Base-by-base conservation (phyloP, 192 early-diverging fungal species). In the Pilaira anomala region DNA sequence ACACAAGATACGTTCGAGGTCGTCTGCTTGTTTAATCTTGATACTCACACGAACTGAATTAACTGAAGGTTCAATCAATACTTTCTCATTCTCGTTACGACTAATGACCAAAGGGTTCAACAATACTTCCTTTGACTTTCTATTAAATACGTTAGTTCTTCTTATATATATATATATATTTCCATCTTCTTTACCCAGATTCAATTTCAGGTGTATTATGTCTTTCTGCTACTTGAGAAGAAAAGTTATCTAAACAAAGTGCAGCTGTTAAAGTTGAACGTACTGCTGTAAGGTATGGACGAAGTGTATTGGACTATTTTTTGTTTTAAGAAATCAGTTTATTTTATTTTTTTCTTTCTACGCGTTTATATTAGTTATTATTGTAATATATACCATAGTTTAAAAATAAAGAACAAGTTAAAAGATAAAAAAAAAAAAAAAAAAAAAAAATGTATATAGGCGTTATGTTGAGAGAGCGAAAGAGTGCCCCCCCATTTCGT, bases 151-250 rank as follows among this genome's bases (percentile, higher is more conserved):
- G 25, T 8, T 30, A 55, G 2, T 30, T 30, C n/a, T 4, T 18
- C 16, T 1, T 46, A 46, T 19, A 46, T 46, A 19, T 46, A n/a
- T 46, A 46, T 46, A 46, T 46, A 4, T 3, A 19, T 46, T 21
- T 48, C 8, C 54, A 13, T 40, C 5, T n/a, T n/a, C n/a, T 2
- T 50, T 82, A 91, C 91, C 83, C 76, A 11, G 91, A 93, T 73
- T 98, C 96, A 19, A 98, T 87, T 77, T 98, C 96, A 51, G 96
- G 96, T 73, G 94, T 95, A 74, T 98, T 98, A 85, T 98, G 96
- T 65, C 95, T 82, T 68, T 98, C 96, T 22, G 94, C 95, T 12
- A 94, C 87, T 71, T 98, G 94, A 30, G 96, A 98, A 19, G 92
- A 87, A 79, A 98, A 98, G 83, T 97, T 98, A 74, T 96, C 94